Evolutionary conservation across 2,329 filamentous ascomycete species (phyloP).

Genomic region (Neofusicoccum sp.): DNA sequence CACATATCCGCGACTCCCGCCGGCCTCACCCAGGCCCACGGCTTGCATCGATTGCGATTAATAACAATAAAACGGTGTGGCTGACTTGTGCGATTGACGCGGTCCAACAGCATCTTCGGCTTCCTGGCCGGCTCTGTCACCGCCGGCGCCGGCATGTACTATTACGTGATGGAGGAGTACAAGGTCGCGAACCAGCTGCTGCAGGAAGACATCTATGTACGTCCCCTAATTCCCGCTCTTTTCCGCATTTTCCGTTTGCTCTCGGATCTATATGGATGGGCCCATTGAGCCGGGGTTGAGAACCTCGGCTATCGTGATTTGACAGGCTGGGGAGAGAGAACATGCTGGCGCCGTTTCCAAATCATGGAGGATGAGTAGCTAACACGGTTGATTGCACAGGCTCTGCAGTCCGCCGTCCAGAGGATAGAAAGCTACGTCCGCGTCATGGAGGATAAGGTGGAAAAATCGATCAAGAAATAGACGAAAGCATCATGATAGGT

Average conservation of each 20-base stretch:
- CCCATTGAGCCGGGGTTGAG: neutral
- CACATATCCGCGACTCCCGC: neutral
- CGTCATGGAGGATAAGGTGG: conserved; percentile 78
- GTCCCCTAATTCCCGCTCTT: conserved; percentile 44
- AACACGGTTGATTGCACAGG: conserved; percentile 53
- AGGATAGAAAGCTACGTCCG: conserved; percentile 83
- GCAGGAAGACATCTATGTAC: conserved; percentile 93
- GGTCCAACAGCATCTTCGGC: conserved; percentile 71
- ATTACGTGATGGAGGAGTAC: conserved; percentile 92
- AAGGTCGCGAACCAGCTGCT: conserved; percentile 90
- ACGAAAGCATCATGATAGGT: neutral
- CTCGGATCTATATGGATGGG: neutral
- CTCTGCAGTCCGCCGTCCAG: conserved; percentile 84
- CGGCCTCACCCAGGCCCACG: too few species aligned
- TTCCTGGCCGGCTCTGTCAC: conserved; percentile 85
- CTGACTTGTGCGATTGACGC: neutral
- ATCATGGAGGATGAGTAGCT: neutral
- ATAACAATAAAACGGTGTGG: neutral
- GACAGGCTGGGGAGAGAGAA: neutral
- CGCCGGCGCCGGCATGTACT: conserved; percentile 81
- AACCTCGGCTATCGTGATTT: neutral
- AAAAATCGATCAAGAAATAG: conserved; percentile 34
- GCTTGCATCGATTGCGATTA: neutral
- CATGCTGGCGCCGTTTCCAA: neutral
- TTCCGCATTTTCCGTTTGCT: neutral